These are phyloP conservation scores for Termitomyces sp. DNA, from an alignment of 768 basidiomycete genomes.

Conservation along the genomic window DNA sequence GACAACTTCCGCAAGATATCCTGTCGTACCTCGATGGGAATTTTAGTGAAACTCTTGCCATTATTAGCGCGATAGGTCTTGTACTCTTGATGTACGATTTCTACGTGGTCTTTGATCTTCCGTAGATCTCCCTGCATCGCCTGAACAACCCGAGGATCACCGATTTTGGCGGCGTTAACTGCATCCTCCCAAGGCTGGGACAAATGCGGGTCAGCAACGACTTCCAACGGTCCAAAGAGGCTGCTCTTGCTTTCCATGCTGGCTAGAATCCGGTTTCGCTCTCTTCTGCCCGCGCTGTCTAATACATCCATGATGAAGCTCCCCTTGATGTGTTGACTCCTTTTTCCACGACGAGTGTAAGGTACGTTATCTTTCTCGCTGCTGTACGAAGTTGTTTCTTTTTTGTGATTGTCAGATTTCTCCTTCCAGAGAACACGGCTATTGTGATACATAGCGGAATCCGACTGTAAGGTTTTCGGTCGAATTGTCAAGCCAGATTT, in stretches of 20 bases:
- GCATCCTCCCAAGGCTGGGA: slow-evolving; percentile 32
- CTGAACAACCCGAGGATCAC: slow-evolving; percentile 8
- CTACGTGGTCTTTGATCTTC: slow-evolving; percentile 35
- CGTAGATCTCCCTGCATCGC: slow-evolving; percentile 27
- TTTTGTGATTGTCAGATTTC: slow-evolving; percentile 10
- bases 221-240: slow-evolving; percentile 13
- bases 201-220: slow-evolving; percentile 18
- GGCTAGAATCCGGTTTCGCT: slow-evolving; percentile 11
- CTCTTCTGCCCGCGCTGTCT: slow-evolving; percentile 2
- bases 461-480: slow-evolving; percentile 19
- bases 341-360: slow-evolving; percentile 10
- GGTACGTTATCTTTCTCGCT: slow-evolving; percentile 3
- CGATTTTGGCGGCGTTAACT: slow-evolving; percentile 15
- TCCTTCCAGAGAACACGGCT: slow-evolving; percentile 16
- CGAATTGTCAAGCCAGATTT: slow-evolving; percentile 53
- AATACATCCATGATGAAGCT: slow-evolving; percentile 27
- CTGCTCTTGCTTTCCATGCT: slow-evolving; percentile 10
- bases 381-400: neutral
- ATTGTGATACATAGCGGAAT: slow-evolving; percentile 8
- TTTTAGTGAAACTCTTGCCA: slow-evolving; percentile 27
- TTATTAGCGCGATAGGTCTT: slow-evolving; percentile 4
- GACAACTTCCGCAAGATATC: slow-evolving; percentile 41
- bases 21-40: slow-evolving; percentile 40
- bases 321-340: slow-evolving; percentile 9
- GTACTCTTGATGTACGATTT: slow-evolving; percentile 22